These are phyloP conservation scores for Entomortierella beljakovae DNA, from an alignment of 192 early-diverging fungal species.

Conservation along the genomic window DNA sequence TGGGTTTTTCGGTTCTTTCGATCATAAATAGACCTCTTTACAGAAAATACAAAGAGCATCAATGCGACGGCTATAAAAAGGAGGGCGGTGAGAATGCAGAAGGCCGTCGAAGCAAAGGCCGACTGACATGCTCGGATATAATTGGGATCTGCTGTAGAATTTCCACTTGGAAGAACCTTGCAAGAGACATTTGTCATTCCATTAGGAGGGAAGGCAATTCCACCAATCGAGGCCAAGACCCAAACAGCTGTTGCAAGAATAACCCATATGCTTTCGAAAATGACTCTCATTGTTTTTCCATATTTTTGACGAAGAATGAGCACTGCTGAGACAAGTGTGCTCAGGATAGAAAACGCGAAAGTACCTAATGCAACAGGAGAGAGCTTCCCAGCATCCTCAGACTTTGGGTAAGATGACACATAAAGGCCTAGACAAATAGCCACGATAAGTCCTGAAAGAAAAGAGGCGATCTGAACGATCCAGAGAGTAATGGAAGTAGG, in stretches of 20 bases:
- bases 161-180: slow-evolving; percentile 27
- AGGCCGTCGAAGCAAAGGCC: slow-evolving; percentile 40
- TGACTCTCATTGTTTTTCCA: slow-evolving; percentile 22
- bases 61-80: slow-evolving; percentile 20
- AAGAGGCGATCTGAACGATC: slow-evolving; percentile 27
- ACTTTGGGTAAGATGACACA: slow-evolving; percentile 34
- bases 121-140: slow-evolving; percentile 36
- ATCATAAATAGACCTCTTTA: slow-evolving; percentile 8
- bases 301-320: slow-evolving; percentile 35
- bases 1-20: slow-evolving; percentile 9
- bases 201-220: slow-evolving; percentile 31
- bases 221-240: slow-evolving; percentile 24
- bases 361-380: slow-evolving; percentile 21
- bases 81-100: slow-evolving; percentile 30
- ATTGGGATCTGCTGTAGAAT: slow-evolving; percentile 17
- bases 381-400: slow-evolving; percentile 14
- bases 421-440: slow-evolving; percentile 30
- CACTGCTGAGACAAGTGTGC: slow-evolving; percentile 14
- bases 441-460: slow-evolving; percentile 34
- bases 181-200: slow-evolving; percentile 28
- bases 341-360: slow-evolving; percentile 21
- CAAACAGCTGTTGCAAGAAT: slow-evolving; percentile 26
- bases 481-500: slow-evolving; percentile 44
- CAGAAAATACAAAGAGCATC: slow-evolving; percentile 28
- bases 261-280: slow-evolving; percentile 22